Evolutionary conservation across 805 yeast species (phyloP), one percentile per base, ranked within the genome.

Genomic region (Kockiozyma suomiensis): DNA sequence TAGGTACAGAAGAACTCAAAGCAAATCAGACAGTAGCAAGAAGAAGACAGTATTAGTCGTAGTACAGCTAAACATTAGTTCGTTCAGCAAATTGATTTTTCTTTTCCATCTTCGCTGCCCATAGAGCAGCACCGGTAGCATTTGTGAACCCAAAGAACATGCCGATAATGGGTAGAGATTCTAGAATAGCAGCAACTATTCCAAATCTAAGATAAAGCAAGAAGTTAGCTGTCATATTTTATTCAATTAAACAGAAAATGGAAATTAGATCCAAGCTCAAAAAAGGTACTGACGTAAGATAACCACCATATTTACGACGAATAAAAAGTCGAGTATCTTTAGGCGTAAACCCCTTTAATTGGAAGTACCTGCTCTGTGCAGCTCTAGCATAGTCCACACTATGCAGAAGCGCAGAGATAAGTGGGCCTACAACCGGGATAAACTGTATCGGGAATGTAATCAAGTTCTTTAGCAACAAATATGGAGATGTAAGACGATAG

Each of bases 351-450:
- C 79, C 81, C 64, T 81, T 82, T 45, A 83, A 70, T n/a, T 74
- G 74, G 60, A 79, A 83, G 64, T 82, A 84, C 43, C 86, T 71
- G 8, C 71, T 65, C 54, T 82, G 86, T 13, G 77, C 73, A 28
- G 70, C 70, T 49, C 76, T 71, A 0, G 84, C 87, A 43, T 76
- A 76, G 10, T 78, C 68, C 0, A 84, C 79, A 0, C 85, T 80
- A 53, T 75, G 77, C 8, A 82, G 48, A 6, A 79, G 50, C 15
- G 81, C 70, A 6, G 78, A 77, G 13, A 82, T 15, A 7, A 77
- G 23, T 0, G 85, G 84, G 0, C 87, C 87, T 6, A 80, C 26
- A 13, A 82, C 23, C 0, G 88, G 88, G 10, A 84, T 74, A 50
- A 75, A 65, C n/a, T 76, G 74, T 13, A 82, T 59, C 0, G 75